Evolutionary conservation across 495 filamentous ascomycete species (phyloP), one percentile per base, ranked within the genome.

Genomic region (Margaritispora aquatica): DNA sequence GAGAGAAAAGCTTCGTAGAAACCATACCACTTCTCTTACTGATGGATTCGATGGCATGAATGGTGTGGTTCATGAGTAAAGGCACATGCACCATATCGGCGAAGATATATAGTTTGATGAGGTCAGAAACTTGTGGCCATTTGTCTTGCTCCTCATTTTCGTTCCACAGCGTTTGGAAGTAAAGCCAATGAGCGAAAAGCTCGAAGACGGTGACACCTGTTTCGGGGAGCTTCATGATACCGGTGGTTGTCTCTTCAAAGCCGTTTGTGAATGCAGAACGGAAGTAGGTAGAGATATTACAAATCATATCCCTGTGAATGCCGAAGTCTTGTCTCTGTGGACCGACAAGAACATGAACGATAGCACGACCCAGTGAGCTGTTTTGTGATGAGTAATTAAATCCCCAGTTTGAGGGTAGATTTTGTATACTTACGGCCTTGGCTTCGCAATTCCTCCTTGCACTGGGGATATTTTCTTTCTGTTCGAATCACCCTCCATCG

Each of bases 191-290:
- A 23, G 49, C 49, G 27, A 58, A 58, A 13, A 58, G 19, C n/a
- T 49, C 44, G 8, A 51, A 51, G 22, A 50, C 20, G 2, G 11
- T 0, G 11, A 26, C 22, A 9, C 36, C 44, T 31, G 26, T 58
- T 36, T 50, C 27, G 24, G 55, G 44, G 24, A 58, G 55, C 26
- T 31, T 34, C 55, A 51, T 58, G 10, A 51, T 23, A 36, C 55
- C 44, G 0, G 55, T 51, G 24, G 31, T 50, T 5, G 55, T 27
- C 26, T 51, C 55, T 23, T 58, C 55, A 27, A 58, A 58, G 26
- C 55, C 55, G 2, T 41, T 50, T 5, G n/a, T 22, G 0, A 58
- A 58, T 15, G 55, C 26, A 4, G 27, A 41, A 7, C 26, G 29
- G 41, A 58, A 51, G 22, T 34, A 58, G 1, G 41, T 41, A 23